phyloP scores from a whole-genome alignment of 2,329 filamentous ascomycete genomes.

The Scedosporium boydii region DNA sequence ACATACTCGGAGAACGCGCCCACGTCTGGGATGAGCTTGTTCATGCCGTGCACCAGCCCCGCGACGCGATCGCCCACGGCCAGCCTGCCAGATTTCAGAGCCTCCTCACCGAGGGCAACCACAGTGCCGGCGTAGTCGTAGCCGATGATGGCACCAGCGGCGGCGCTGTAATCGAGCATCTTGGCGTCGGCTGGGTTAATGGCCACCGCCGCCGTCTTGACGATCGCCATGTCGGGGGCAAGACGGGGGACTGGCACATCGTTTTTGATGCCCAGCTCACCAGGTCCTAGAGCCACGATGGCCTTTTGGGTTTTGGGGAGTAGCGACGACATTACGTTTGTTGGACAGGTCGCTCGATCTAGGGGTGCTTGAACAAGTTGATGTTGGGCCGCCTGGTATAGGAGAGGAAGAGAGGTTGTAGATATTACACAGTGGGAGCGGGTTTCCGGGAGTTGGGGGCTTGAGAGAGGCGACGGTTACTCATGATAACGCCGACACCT shows the following conservation, averaged over 20 bases:
- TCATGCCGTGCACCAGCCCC: too few relatives aligned
- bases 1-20: too few relatives aligned
- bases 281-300: background rate
- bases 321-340: too few relatives aligned
- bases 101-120: conserved; percentile 14
- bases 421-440: too few relatives aligned
- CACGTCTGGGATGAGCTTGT: too few relatives aligned
- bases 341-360: too few relatives aligned
- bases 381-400: too few relatives aligned
- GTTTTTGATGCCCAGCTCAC: background rate
- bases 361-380: too few relatives aligned
- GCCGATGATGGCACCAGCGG: conserved; percentile 20
- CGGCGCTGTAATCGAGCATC: conserved; percentile 16
- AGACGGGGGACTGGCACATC: background rate
- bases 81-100: background rate
- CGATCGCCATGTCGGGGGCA: conserved; percentile 10
- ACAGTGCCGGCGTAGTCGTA: conserved; percentile 25
- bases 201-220: conserved; percentile 19
- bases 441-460: too few relatives aligned
- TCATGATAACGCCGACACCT: too few relatives aligned
- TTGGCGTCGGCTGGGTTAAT: conserved; percentile 28
- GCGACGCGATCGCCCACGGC: background rate
- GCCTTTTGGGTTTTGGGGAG: background rate
- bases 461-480: too few relatives aligned
- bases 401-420: too few relatives aligned